Evolutionary conservation across 345 rosid species (phyloP).

Genomic region (Hibiscus tridactylites): DNA sequence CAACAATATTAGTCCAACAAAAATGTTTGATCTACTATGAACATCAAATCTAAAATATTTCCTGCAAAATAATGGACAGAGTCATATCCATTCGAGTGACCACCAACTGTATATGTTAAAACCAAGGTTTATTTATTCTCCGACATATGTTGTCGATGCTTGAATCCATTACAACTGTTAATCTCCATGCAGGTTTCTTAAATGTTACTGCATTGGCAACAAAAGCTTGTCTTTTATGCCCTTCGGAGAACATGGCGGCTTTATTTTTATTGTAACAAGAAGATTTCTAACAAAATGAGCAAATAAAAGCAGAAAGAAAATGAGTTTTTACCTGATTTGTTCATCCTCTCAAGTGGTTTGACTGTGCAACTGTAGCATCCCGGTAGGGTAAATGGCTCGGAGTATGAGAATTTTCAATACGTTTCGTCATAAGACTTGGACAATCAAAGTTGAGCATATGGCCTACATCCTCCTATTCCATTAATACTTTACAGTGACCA

Average conservation of each 20-base stretch:
- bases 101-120: slow-evolving; percentile 35
- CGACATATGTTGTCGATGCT: slow-evolving; percentile 35
- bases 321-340: slow-evolving; percentile 61
- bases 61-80: slow-evolving; percentile 1
- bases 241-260: too few relatives aligned
- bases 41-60: not conserved
- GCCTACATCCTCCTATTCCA: slow-evolving; percentile 86
- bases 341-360: slow-evolving; percentile 68
- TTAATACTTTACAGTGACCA: slow-evolving; percentile 83
- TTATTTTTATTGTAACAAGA: not conserved
- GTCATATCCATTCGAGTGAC: not conserved
- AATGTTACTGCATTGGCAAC: slow-evolving; percentile 33
- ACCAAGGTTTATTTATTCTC: slow-evolving; percentile 18
- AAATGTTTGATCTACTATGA: not conserved
- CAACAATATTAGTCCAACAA: not conserved
- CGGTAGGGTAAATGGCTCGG: slow-evolving; percentile 50
- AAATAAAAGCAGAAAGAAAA: not conserved
- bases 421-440: slow-evolving; percentile 68
- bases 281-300: not conserved
- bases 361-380: slow-evolving; percentile 48
- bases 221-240: not conserved
- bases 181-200: slow-evolving; percentile 37
- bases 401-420: slow-evolving; percentile 49
- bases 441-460: slow-evolving; percentile 62
- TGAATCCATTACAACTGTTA: slow-evolving; percentile 46